Evolutionary conservation across 176 grass and related monocot species (phyloP).

Genomic region (Carex cristatella): DNA sequence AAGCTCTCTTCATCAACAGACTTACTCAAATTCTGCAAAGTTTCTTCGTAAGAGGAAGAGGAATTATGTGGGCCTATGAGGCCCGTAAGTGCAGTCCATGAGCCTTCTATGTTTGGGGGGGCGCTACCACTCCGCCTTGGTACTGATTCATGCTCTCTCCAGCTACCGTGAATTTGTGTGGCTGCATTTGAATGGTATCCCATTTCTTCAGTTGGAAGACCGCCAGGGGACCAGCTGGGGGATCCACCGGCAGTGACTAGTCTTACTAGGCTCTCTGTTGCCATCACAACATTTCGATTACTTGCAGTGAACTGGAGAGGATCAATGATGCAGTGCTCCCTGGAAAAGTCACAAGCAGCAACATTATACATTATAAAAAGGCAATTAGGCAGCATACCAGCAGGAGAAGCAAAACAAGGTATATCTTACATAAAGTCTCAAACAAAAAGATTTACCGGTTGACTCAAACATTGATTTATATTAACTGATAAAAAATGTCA

Average conservation of each 20-base stretch:
- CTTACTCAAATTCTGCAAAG: conserved; percentile 37
- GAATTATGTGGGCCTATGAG: conserved; percentile 37
- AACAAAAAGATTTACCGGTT: neutral
- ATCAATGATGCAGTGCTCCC: neutral
- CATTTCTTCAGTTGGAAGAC: conserved; percentile 57
- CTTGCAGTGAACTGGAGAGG: neutral
- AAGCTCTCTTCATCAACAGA: conserved; percentile 52
- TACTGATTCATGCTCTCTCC: conserved; percentile 37
- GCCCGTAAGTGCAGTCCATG: conserved; percentile 58
- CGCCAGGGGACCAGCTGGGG: conserved; percentile 50
- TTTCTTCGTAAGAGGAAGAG: conserved; percentile 41
- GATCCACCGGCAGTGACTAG: conserved; percentile 48
- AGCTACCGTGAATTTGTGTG: conserved; percentile 33
- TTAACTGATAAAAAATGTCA: neutral
- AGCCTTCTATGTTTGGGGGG: conserved; percentile 95
- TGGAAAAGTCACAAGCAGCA: neutral
- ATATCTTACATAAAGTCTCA: neutral
- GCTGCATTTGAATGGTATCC: conserved; percentile 43
- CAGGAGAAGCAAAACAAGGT: neutral
- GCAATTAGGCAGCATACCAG: neutral
- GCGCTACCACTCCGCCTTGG: conserved; percentile 91
- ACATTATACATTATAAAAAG: neutral
- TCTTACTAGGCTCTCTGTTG: conserved; percentile 71
- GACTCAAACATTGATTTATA: neutral
- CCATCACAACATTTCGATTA: conserved; percentile 47